Evolutionary conservation across 257 asterid genomes (phyloP).

Genomic region (Solanum chmielewskii): DNA sequence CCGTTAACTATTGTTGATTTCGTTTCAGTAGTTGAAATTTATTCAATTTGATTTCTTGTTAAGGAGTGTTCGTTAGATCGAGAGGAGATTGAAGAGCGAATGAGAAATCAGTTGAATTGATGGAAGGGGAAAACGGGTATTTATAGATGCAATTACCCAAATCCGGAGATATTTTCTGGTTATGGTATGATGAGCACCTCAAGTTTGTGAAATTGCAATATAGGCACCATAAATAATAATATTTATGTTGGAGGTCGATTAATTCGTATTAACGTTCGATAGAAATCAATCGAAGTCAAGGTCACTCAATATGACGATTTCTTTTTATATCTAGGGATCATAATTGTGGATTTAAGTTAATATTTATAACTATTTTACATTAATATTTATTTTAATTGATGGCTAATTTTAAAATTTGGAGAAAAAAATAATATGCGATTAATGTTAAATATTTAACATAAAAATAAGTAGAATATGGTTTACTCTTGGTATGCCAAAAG

Average conservation of each 20-base stretch:
- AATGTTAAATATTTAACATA: not conserved
- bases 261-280: not conserved
- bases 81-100: not conserved
- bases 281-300: not conserved
- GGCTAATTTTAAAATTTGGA: not conserved
- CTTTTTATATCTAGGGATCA: fast-evolving
- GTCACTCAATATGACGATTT: fast-evolving
- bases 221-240: not conserved
- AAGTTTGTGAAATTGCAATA: not conserved
- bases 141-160: not conserved
- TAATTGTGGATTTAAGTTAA: not conserved
- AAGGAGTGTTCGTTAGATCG: not conserved
- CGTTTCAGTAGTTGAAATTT: not conserved
- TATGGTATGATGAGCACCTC: not conserved
- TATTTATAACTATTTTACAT: not conserved
- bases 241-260: not conserved
- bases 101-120: not conserved
- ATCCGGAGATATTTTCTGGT: not conserved
- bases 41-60: not conserved
- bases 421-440: not conserved
- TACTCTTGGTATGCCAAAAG: not conserved
- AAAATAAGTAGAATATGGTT: not conserved
- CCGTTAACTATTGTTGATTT: not conserved
- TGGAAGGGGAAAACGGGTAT: not conserved
- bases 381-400: not conserved